These are phyloP conservation scores for Coemansia sp. DNA, from an alignment of 192 early-diverging fungal genomes.

Conservation along the genomic window DNA sequence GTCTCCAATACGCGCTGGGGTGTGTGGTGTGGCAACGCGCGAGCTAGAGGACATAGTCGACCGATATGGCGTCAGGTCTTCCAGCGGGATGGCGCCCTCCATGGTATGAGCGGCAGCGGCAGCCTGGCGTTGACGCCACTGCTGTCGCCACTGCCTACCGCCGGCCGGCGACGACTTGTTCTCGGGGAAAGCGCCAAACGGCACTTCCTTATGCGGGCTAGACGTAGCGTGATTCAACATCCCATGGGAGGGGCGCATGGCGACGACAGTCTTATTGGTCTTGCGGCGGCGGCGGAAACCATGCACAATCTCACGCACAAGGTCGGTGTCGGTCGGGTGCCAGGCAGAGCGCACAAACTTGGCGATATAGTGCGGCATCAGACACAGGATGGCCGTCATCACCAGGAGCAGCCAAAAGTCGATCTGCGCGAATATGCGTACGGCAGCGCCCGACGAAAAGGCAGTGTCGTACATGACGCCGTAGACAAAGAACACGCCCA, in stretches of 20 bases:
- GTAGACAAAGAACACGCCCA: slow-evolving; percentile 60
- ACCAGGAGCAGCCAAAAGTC: slow-evolving; percentile 71
- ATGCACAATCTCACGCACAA: slow-evolving; percentile 78
- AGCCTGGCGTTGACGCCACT: slow-evolving; percentile 19
- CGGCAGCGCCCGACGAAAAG: slow-evolving; percentile 57
- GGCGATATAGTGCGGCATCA: slow-evolving; percentile 70
- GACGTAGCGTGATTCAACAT: slow-evolving; percentile 13
- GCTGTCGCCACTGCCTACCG: slow-evolving; percentile 37
- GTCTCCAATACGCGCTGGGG: not conserved
- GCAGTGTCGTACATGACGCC: slow-evolving; percentile 61
- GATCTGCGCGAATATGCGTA: slow-evolving; percentile 61
- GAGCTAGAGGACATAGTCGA: not conserved
- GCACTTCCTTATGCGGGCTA: slow-evolving; percentile 43
- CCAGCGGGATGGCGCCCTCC: slow-evolving; percentile 5
- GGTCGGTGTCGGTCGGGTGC: slow-evolving; percentile 78
- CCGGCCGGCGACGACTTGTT: slow-evolving; percentile 10
- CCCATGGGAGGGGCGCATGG: not conserved
- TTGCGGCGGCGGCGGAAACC: slow-evolving; percentile 27
- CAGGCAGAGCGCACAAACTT: slow-evolving; percentile 70
- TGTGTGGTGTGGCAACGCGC: not conserved
- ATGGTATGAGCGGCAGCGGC: slow-evolving; percentile 4
- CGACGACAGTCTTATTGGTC: not conserved
- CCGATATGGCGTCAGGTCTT: not conserved
- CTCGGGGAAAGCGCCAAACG: slow-evolving; percentile 49
- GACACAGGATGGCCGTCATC: slow-evolving; percentile 61